Conservation (phyloP, 2,329 filamentous ascomycete species). For the Pseudohalonectria lignicola region DNA sequence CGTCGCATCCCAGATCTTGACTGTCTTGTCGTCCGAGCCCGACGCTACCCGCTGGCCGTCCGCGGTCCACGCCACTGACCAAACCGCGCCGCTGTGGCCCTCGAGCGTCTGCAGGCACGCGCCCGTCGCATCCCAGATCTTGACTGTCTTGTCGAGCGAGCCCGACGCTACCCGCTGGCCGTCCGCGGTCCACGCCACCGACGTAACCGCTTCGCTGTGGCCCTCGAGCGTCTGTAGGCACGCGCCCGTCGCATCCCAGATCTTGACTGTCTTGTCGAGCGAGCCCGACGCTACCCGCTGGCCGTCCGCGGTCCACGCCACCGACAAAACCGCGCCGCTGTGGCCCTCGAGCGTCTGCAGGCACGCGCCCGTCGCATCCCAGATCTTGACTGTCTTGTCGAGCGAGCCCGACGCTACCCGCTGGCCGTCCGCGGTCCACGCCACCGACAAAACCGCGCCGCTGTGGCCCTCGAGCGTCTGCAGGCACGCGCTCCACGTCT, state of each 20-base stretch:
- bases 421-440: not conserved
- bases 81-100: too few relatives aligned
- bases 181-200: not conserved
- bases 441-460: not conserved
- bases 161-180: not conserved
- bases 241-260: slow-evolving; percentile 2
- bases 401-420: not conserved
- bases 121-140: slow-evolving; percentile 2
- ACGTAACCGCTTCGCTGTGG: slow-evolving; percentile 10
- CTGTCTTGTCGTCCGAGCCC: not conserved
- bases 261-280: not conserved
- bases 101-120: slow-evolving; percentile 10
- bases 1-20: slow-evolving; percentile 5
- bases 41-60: not conserved
- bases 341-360: too few relatives aligned
- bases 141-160: not conserved
- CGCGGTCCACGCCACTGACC: not conserved
- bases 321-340: too few relatives aligned
- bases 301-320: too few relatives aligned
- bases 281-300: too few relatives aligned
- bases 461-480: slow-evolving; percentile 11
- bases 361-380: too few relatives aligned
- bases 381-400: slow-evolving; percentile 1
- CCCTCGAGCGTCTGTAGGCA: slow-evolving; percentile 11
- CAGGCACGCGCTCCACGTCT: slow-evolving; percentile 5